Evolutionary conservation across 306 rosid species (phyloP).

Genomic region (Canavalia gladiata): DNA sequence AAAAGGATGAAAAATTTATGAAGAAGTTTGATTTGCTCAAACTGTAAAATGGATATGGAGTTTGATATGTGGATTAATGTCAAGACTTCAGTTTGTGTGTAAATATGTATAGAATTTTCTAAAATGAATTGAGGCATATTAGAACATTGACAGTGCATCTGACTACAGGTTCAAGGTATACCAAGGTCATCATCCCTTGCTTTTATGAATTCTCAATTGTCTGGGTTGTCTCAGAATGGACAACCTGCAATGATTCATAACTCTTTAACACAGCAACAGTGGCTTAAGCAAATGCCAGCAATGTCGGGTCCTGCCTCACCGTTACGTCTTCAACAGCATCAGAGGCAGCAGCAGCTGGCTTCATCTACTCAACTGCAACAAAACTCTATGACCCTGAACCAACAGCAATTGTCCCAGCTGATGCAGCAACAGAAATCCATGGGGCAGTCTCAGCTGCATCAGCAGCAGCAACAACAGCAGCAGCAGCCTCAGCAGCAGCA

Average conservation of each 20-base stretch:
- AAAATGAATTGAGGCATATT: conserved; percentile 19
- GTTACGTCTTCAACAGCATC: conserved; percentile 75
- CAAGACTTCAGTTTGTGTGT: background rate
- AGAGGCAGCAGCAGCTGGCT: conserved; percentile 88
- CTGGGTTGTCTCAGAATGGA: conserved; percentile 91
- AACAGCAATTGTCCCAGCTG: conserved; percentile 82
- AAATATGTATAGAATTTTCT: background rate
- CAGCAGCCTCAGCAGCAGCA: conserved; percentile 54
- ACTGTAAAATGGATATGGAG: background rate
- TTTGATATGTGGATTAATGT: background rate
- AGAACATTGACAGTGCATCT: conserved; percentile 40
- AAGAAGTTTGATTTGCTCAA: conserved; percentile 21
- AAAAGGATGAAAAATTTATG: conserved; percentile 15
- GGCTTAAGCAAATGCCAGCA: conserved; percentile 88
- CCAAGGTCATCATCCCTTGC: conserved; percentile 84
- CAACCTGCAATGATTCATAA: conserved; percentile 76
- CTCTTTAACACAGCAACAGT: conserved; percentile 81
- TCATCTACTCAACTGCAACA: conserved; percentile 79
- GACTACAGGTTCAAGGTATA: conserved; percentile 77
- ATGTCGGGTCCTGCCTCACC: conserved; percentile 79
- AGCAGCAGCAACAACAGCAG: conserved; percentile 67
- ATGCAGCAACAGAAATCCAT: conserved; percentile 80
- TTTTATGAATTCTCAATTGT: conserved; percentile 80
- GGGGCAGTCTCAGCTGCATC: conserved; percentile 82
- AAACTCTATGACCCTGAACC: conserved; percentile 65